Conservation (phyloP, 169 alveolate species). For the Eimeria maxima region DNA sequence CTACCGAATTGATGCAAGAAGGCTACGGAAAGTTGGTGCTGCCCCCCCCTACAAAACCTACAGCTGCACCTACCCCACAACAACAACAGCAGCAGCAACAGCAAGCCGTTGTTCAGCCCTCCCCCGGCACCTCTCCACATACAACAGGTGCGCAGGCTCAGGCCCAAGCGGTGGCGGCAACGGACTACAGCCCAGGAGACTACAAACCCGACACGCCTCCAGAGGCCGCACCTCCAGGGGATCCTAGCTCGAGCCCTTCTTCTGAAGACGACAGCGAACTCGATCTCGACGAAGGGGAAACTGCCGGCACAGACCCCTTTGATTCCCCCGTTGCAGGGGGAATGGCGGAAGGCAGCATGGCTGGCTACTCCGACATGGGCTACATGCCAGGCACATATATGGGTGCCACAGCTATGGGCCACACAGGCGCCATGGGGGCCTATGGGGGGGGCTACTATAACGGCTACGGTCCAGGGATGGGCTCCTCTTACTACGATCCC, state of each 20-base stretch:
- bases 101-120: background rate
- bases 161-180: conserved; percentile 1
- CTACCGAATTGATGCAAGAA: background rate
- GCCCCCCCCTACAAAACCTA: background rate
- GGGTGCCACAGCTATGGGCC: background rate
- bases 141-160: background rate
- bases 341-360: background rate
- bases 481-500: background rate
- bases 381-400: background rate
- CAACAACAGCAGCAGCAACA: background rate
- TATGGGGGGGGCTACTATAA: background rate
- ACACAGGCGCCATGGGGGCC: background rate
- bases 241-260: background rate
- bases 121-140: background rate
- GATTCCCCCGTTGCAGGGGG: background rate
- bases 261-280: background rate
- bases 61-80: background rate
- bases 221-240: background rate
- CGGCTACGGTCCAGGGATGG: background rate
- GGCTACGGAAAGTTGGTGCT: conserved; percentile 16
- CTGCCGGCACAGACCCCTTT: background rate
- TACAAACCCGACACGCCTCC: conserved; percentile 36
- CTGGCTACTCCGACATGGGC: conserved; percentile 5
- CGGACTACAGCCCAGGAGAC: conserved; percentile 14
- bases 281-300: background rate